Evolutionary conservation across 805 yeast genomes (phyloP).

Genomic region (Citeromyces matritensis): DNA sequence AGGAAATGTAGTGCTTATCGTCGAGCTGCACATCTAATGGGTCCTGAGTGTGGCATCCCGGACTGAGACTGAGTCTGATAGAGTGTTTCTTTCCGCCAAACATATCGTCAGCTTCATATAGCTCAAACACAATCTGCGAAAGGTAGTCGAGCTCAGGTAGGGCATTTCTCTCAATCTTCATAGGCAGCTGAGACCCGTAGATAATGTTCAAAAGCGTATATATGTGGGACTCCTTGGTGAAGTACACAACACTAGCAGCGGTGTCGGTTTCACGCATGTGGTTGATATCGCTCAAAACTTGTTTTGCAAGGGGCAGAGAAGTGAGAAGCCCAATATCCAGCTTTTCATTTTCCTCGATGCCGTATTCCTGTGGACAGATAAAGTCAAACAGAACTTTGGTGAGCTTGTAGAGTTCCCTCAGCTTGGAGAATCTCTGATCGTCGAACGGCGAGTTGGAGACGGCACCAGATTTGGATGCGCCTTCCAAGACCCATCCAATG

Average conservation of each 20-base stretch:
- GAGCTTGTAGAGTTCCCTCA: constrained; percentile 78
- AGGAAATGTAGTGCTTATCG: constrained; percentile 90
- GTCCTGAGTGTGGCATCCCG: constrained; percentile 97
- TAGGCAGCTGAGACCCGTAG: constrained; percentile 88
- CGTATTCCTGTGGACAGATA: constrained; percentile 97
- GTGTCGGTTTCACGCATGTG: constrained; percentile 63
- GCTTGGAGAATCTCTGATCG: constrained; percentile 60
- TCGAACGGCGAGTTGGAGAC: constrained; percentile 42
- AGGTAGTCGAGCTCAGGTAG: constrained; percentile 92
- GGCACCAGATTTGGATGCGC: constrained; percentile 10
- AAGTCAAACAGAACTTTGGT: constrained; percentile 93
- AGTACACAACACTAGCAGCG: constrained; percentile 79
- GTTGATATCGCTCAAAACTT: constrained; percentile 67
- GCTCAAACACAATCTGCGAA: constrained; percentile 87
- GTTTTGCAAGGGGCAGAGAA: constrained; percentile 84
- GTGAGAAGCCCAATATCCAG: constrained; percentile 92
- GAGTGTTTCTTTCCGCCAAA: constrained; percentile 72
- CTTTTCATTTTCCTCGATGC: constrained; percentile 89
- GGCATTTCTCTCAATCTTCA: constrained; percentile 88
- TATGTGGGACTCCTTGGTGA: constrained; percentile 95
- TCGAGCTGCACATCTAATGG: constrained; percentile 95
- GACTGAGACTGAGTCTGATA: constrained; percentile 80
- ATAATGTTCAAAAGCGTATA: constrained; percentile 84
- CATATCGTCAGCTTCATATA: constrained; percentile 68
- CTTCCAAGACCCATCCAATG: constrained; percentile 50